Evolutionary conservation across 1,284 basidiomycete species (phyloP).

Genomic region (Naganishia sp.): DNA sequence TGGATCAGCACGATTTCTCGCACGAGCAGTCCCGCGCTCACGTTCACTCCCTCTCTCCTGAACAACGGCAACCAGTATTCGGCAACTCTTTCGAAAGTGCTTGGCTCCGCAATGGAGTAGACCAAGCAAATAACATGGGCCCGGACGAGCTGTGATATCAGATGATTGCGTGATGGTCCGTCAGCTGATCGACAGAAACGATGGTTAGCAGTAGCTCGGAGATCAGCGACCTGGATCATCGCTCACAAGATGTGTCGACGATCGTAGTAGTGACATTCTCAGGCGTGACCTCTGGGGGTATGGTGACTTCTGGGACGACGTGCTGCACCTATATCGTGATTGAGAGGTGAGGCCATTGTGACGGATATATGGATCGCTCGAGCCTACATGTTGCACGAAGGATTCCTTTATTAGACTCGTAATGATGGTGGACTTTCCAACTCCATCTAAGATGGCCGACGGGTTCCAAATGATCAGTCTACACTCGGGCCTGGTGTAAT

Average conservation of each 20-base stretch:
- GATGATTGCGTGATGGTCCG: conserved; percentile 65
- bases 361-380: conserved; percentile 2
- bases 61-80: conserved; percentile 99
- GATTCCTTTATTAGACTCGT: conserved; percentile 94
- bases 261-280: conserved; percentile 95
- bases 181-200: conserved; percentile 35
- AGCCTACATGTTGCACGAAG: conserved; percentile 78
- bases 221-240: background rate
- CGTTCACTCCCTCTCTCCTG: conserved; percentile 90
- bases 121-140: conserved; percentile 98
- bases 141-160: conserved; percentile 91
- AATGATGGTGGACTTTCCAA: conserved; percentile 92
- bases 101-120: conserved; percentile 91
- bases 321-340: conserved; percentile 70
- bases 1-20: background rate
- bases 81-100: conserved; percentile 94
- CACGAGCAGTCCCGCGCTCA: conserved; percentile 50
- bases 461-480: background rate
- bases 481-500: conserved; percentile 34
- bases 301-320: conserved; percentile 90
- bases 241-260: conserved; percentile 86
- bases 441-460: conserved; percentile 67
- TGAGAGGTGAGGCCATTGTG: background rate
- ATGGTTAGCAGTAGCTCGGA: background rate
- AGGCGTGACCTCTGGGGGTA: conserved; percentile 91